Evolutionary conservation across 2,329 filamentous ascomycete genomes (phyloP).

Genomic region (Colletotrichum chrysophilum): DNA sequence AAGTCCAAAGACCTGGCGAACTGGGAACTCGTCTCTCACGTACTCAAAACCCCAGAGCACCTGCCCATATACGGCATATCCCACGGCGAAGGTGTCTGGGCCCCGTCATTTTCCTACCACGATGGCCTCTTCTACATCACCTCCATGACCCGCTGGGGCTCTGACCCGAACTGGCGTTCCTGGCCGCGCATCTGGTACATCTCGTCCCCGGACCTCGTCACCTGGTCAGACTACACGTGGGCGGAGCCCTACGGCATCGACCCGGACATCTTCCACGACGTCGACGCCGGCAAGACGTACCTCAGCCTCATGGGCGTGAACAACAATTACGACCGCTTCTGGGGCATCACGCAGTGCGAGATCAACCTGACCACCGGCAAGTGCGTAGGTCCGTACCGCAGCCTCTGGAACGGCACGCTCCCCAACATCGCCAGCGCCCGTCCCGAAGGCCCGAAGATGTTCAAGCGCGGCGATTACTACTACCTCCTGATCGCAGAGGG

Average conservation of each 20-base stretch:
- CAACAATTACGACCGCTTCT: slow-evolving; percentile 27
- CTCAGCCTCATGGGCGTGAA: slow-evolving; percentile 27
- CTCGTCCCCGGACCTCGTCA: slow-evolving; percentile 28
- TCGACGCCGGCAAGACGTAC: slow-evolving; percentile 18
- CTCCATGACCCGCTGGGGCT: slow-evolving; percentile 37
- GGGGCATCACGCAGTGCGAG: slow-evolving; percentile 29
- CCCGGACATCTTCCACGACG: slow-evolving; percentile 22
- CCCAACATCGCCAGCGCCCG: slow-evolving; percentile 17
- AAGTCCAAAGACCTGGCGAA: slow-evolving; percentile 32
- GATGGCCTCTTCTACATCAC: slow-evolving; percentile 30
- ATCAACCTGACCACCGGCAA: slow-evolving; percentile 22
- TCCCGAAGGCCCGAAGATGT: slow-evolving; percentile 24
- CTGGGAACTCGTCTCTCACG: slow-evolving; percentile 6
- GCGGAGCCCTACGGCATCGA: slow-evolving; percentile 17
- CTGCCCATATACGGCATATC: slow-evolving; percentile 8
- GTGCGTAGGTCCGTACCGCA: slow-evolving; percentile 24
- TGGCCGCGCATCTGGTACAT: slow-evolving; percentile 35
- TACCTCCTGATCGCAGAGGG: slow-evolving; percentile 23
- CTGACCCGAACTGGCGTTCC: slow-evolving; percentile 40
- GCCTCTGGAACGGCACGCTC: slow-evolving; percentile 28
- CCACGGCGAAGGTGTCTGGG: slow-evolving; percentile 8
- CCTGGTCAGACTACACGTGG: slow-evolving; percentile 15
- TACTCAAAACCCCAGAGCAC: not conserved
- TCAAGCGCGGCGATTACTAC: slow-evolving; percentile 3
- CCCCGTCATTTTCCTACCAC: slow-evolving; percentile 26